A percentile compares a stretch with the other conserved stretches of the same genome.
Conservation (phyloP, 495 filamentous ascomycete genomes). For the Hyaloscypha hepaticicola region DNA sequence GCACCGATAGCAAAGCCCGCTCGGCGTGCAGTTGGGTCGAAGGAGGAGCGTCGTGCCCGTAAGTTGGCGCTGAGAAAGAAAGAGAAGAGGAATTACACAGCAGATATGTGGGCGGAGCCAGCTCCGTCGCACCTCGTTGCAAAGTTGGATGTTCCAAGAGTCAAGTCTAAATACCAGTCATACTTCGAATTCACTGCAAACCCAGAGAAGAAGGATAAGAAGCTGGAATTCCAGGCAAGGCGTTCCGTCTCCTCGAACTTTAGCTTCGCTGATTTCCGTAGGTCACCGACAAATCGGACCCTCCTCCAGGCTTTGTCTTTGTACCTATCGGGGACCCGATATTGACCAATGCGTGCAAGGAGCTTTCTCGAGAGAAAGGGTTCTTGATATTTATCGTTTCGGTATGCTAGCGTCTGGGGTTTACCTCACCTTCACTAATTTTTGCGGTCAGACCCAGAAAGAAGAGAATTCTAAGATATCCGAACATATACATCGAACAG, state of each 20-base stretch:
- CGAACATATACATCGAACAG: conserved; percentile 71
- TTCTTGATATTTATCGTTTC: conserved; percentile 76
- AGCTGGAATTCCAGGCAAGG: conserved; percentile 38
- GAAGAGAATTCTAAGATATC: conserved; percentile 41
- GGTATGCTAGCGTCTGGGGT: conserved; percentile 47
- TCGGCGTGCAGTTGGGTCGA: conserved; percentile 1
- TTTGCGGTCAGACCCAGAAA: conserved; percentile 19
- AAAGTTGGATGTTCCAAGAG: conserved; percentile 25
- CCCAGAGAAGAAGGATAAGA: conserved; percentile 54
- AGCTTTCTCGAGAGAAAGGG: conserved; percentile 66
- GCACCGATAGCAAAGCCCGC: background rate
- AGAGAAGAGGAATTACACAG: conserved; percentile 22
- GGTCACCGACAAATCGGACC: conserved; percentile 43
- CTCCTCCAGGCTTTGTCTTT: conserved; percentile 80
- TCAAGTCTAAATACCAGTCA: conserved; percentile 50
- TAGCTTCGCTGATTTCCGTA: conserved; percentile 35
- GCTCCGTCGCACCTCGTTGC: conserved; percentile 29
- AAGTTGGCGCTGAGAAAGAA: conserved; percentile 23
- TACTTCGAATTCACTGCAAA: conserved; percentile 56
- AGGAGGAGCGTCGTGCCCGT: conserved; percentile 22
- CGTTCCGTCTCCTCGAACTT: conserved; percentile 8
- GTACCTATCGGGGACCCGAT: conserved; percentile 78
- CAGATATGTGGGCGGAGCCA: conserved; percentile 26
- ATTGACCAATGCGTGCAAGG: conserved; percentile 75
- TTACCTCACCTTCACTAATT: background rate